These are phyloP conservation scores for Candida broadrunensis DNA, from an alignment of 805 yeast species.

Conservation along the genomic window DNA sequence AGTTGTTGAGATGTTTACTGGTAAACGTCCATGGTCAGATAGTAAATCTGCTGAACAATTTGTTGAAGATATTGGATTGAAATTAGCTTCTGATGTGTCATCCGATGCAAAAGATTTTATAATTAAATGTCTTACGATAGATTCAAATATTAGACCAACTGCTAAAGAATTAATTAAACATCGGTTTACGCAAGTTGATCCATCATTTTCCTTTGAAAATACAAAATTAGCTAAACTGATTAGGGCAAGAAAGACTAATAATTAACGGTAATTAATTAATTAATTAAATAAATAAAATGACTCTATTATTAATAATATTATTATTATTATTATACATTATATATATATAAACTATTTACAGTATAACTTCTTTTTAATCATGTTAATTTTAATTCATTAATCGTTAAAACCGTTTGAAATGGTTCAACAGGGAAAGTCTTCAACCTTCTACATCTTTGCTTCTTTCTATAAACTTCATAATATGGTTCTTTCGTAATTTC, in stretches of 20 bases:
- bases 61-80: conserved; percentile 90
- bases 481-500: conserved; percentile 83
- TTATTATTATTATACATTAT: no score
- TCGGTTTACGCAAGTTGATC: conserved; percentile 40
- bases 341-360: conserved; percentile 1
- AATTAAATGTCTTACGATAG: conserved; percentile 66
- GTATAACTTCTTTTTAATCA: neutral
- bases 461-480: conserved; percentile 53
- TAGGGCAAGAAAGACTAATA: conserved; percentile 24
- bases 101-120: conserved; percentile 66
- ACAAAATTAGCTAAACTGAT: conserved; percentile 59
- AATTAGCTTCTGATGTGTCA: conserved; percentile 90
- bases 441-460: conserved; percentile 75
- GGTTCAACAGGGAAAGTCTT: conserved; percentile 74
- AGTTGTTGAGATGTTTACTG: conserved; percentile 96
- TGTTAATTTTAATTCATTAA: conserved; percentile 63
- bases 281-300: neutral
- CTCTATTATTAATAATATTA: no score
- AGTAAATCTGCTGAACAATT: conserved; percentile 56
- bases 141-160: conserved; percentile 87
- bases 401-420: conserved; percentile 72
- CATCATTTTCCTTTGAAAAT: conserved; percentile 46
- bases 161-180: conserved; percentile 63
- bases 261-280: conserved; percentile 1
- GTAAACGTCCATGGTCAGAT: conserved; percentile 96